These are phyloP conservation scores for Schwanniomyces pseudopolymorphus DNA, from an alignment of 805 yeast species.

Conservation along the genomic window DNA sequence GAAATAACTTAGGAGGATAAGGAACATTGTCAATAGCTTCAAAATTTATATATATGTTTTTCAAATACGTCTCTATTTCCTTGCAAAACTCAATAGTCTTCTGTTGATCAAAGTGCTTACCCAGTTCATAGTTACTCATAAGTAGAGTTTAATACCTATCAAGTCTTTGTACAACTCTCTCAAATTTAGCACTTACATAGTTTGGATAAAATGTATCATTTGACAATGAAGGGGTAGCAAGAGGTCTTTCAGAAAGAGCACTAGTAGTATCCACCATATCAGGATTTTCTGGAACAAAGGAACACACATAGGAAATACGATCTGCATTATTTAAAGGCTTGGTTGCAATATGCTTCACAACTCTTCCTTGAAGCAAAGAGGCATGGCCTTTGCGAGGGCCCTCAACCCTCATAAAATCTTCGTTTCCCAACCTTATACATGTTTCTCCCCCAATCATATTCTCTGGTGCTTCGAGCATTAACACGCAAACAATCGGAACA, in stretches of 20 bases:
- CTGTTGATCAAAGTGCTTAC: conserved; percentile 31
- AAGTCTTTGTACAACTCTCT: conserved; percentile 23
- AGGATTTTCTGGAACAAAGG: conserved; percentile 32
- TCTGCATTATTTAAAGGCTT: conserved; percentile 30
- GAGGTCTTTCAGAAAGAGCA: neutral
- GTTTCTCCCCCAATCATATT: conserved; percentile 16
- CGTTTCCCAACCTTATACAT: conserved; percentile 13
- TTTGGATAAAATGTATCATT: conserved; percentile 31
- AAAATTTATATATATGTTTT: conserved; percentile 24
- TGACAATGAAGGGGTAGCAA: conserved; percentile 28
- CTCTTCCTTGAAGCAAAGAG: conserved; percentile 22
- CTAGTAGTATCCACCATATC: too few species aligned
- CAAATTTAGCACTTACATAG: conserved; percentile 30
- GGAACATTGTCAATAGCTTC: neutral
- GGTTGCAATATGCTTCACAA: conserved; percentile 20
- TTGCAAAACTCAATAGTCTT: conserved; percentile 29
- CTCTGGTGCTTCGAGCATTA: conserved; percentile 14
- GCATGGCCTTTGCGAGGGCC: conserved; percentile 23
- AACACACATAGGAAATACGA: conserved; percentile 43
- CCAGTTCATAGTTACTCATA: neutral
- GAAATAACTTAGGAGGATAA: conserved; percentile 15
- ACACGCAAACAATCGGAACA: conserved; percentile 12
- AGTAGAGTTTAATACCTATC: too few species aligned
- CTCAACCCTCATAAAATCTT: conserved; percentile 13
- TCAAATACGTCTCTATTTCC: conserved; percentile 26